Base-by-base conservation (phyloP, 225 moss, liverwort and hornwort species). In the Polytrichum formosum region DNA sequence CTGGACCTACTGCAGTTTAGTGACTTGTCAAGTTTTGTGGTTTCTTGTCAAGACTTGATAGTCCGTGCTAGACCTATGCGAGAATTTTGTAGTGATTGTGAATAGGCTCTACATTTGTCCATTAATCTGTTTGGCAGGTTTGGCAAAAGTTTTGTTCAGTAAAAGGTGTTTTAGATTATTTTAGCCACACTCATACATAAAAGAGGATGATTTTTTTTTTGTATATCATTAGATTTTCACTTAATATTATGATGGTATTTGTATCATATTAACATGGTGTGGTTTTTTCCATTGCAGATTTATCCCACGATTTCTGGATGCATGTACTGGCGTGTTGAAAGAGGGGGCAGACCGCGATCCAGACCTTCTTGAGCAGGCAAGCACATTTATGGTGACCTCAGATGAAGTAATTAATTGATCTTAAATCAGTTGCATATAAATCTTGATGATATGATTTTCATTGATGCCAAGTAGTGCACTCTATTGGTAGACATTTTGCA, bases 261-360 rank as follows among this genome's bases (percentile, higher is more conserved):
- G 35, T 35, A 16, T 46, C 13, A 16, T 16, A 46, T 46, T 17
- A 26, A 27, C n/a, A 26, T 18, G 19, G 28, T 56, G 1, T 26
- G 9, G 25, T 73, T 37, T 25, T 25, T 61, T 54, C 6, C 26
- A 5, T 55, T 23, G 78, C 90, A 96, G 96, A 67, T 96, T 84
- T 62, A 72, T 92, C 71, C 73, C 85, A 53, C 86, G 80, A 16
- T 90, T 93, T 81, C 63, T 91, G 65, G 90, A 87, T 55, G 84
- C 80, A 16, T 98, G 91, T 73, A 77, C 76, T 63, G 82, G 77
- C 54, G 81, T 98, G 33, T 75, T 98, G 53, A 76, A 78, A 79
- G 79, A 83, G 56, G 98, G 98, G 63, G 98, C 88, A 66, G 92
- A 94, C 77, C 90, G 85, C 29, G 94, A 98, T 70, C 91, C 98